Conservation (phyloP, 768 basidiomycete genomes). For the Tulasnella calospora region DNA sequence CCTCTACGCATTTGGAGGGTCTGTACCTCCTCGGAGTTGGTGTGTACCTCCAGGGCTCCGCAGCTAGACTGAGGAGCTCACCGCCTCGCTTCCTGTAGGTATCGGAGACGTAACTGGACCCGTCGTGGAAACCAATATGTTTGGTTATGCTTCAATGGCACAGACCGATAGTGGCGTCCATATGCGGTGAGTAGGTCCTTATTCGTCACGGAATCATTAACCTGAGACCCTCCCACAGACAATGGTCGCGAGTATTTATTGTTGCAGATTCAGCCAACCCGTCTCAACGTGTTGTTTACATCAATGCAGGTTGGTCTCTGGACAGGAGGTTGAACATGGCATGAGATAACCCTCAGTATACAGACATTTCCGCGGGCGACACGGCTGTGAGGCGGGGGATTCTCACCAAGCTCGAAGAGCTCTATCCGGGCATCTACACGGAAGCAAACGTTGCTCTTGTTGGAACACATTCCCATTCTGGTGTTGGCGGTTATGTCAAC, state of each 20-base stretch:
- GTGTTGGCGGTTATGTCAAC: constrained; percentile 75
- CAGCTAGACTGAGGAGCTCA: background rate
- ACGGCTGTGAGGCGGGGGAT: constrained; percentile 67
- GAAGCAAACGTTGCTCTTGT: constrained; percentile 70
- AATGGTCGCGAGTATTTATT: constrained; percentile 72
- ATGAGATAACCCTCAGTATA: background rate
- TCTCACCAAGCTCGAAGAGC: constrained; percentile 50
- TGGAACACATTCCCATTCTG: constrained; percentile 67
- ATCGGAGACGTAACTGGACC: constrained; percentile 74
- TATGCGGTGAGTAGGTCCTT: constrained; percentile 45
- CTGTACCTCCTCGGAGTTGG: constrained; percentile 7
- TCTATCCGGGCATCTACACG: constrained; percentile 61
- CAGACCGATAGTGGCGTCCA: constrained; percentile 73
- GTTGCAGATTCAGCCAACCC: constrained; percentile 56
- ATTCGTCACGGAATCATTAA: background rate
- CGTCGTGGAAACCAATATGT: constrained; percentile 79
- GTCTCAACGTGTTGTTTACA: constrained; percentile 61
- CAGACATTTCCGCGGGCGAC: constrained; percentile 80
- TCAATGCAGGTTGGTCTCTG: constrained; percentile 57
- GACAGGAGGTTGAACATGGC: background rate
- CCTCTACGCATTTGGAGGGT: background rate
- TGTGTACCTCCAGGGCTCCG: background rate
- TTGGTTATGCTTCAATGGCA: constrained; percentile 63
- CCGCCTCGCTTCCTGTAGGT: constrained; percentile 35
- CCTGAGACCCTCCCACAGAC: constrained; percentile 29